Conservation (phyloP, 768 basidiomycete genomes). For the Lactarius trivialis region DNA sequence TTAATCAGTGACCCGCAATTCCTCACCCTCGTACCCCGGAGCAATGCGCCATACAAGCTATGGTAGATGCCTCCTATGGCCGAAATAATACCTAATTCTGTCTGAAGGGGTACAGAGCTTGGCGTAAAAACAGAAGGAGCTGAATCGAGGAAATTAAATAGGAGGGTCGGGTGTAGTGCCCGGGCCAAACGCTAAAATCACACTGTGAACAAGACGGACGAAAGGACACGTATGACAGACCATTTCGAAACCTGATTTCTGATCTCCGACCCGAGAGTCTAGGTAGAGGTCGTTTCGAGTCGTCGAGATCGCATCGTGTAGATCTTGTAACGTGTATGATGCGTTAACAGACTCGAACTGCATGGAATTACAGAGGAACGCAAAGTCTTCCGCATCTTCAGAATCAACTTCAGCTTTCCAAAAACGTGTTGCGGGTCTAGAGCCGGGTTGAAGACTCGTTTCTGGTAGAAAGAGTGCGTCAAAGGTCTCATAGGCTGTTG, state of each 20-base stretch:
- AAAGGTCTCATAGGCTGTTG: constrained; percentile 48
- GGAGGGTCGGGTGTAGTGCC: constrained; percentile 69
- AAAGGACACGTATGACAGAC: background rate
- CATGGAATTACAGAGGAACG: constrained; percentile 1
- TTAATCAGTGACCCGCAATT: constrained; percentile 1
- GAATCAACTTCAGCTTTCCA: constrained; percentile 36
- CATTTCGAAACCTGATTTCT: constrained; percentile 18
- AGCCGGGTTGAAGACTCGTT: background rate
- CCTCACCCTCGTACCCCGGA: constrained; percentile 41
- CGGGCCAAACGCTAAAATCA: constrained; percentile 54
- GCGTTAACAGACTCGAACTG: constrained; percentile 11
- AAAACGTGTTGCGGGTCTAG: constrained; percentile 1
- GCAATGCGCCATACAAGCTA: constrained; percentile 51
- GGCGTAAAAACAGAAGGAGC: constrained; percentile 80
- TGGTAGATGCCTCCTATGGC: constrained; percentile 51
- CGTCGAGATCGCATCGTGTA: constrained; percentile 17
- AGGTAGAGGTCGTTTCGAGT: constrained; percentile 6
- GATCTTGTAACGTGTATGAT: constrained; percentile 26
- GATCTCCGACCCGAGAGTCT: constrained; percentile 14
- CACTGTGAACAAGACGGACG: background rate
- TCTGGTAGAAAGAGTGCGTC: constrained; percentile 38
- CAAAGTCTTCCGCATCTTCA: constrained; percentile 34
- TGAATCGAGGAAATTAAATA: constrained; percentile 82
- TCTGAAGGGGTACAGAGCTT: constrained; percentile 47
- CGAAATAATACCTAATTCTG: constrained; percentile 54